Base-by-base conservation (phyloP, 1,284 basidiomycete species). In the Fomitopsis pinicola region DNA sequence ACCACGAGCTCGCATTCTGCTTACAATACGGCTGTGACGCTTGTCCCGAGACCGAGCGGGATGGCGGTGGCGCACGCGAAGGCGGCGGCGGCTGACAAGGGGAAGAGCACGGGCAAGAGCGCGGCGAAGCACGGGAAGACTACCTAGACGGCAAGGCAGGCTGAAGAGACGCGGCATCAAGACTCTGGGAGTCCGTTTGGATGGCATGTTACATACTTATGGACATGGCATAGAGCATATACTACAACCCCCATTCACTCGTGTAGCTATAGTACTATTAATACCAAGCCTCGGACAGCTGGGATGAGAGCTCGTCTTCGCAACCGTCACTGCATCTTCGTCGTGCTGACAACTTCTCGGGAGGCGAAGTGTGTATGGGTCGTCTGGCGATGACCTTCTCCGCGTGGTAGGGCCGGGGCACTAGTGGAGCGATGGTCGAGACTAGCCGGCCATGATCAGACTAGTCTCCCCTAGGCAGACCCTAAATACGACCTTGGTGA, bases 1-100 rank as follows among this genome's bases (percentile, higher is more conserved):
- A 54, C 52, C 35, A 19, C 52, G 14, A 30, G 35, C 26, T 26
- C 48, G 28, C n/a, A 54, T 40, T 9, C 10, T 3, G n/a, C 46
- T 30, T 45, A 62, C 42, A 59, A 50, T 35, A 62, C 57, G 17
- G 58, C 61, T 9, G 50, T 59, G 14, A 62, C 61, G n/a, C 44
- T 59, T 33, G 54, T 57, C 17, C 53, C 61, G n/a, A 40, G 58
- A 7, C 57, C 61, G 22, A 59, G 52, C 12, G 57, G n/a, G 42
- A 28, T 28, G 7, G 40, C 42, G n/a, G 19, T 42, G 10, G 35
- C 55, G 33, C 50, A 57, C 19, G 36, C 61, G 44, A 42, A 46
- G 44, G 45, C 8, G 30, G 30, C 30, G 44, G 45, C 8, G 30
- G 30, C 30, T 36, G 40, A n/a, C 15, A 54, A 59, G 38, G 22